Base-by-base conservation (phyloP, 176 grass and related monocot species). In the Avena atlantica region DNA sequence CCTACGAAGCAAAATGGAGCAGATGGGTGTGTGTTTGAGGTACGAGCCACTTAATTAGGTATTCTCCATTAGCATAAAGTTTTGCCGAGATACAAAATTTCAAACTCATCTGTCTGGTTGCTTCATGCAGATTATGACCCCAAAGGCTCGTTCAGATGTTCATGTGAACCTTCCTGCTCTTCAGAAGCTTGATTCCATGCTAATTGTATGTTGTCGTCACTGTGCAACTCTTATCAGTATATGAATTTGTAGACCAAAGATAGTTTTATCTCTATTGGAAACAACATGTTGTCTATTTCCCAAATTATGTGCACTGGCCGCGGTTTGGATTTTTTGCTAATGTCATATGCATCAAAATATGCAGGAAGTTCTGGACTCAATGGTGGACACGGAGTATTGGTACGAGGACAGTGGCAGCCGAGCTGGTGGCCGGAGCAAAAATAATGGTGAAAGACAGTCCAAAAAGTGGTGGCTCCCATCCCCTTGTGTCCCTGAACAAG, bases 401-500 rank as follows among this genome's bases (percentile, higher is more conserved):
- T 96, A 99, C 9, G 92, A 88, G 65, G 94, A 99, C 73, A 86
- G 89, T 76, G 97, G 97, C 56, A 93, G 88, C 68, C 87, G 88
- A 80, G 64, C 81, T 21, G 87, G 89, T 85, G 78, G 81, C 4
- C 45, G 36, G 31, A 23, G 47, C 19, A 86, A 84, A 86, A 86
- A 29, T 81, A 84, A 62, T 40, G 94, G 91, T 59, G 72, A 47
- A n/a, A 93, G 83, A 61, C 82, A 88, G 79, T 92, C 77, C 81
- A 99, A 96, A 87, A 96, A 94, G 83, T 99, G 92, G 97, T 99
- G 97, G 97, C 89, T 99, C 31, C 97, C 97, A 44, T 90, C 90
- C 52, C 94, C 94, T 56, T 86, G 94, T 78, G 89, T 96, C 45
- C 94, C 94, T 47, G 94, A 94, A 37, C 42, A 65, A 56, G 97